Percentiles rank a stretch among this genome's conserved stretches.
phyloP scores from a whole-genome alignment of 441 rosid species.

The Eruca vesicaria region DNA sequence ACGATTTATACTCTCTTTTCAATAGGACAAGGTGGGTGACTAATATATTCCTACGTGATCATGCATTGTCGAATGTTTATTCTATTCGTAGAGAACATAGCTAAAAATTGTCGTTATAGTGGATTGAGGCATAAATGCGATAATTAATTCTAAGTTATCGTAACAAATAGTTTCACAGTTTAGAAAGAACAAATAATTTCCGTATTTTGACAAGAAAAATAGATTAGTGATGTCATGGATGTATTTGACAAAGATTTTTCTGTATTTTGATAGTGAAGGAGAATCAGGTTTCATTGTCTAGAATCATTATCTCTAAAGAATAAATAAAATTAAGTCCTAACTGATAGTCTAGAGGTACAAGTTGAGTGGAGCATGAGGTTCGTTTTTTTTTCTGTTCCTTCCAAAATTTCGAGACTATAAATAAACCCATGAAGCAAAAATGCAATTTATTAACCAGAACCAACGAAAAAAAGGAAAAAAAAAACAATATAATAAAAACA shows the following conservation, averaged over 20 bases:
- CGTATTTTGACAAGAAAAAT: neutral
- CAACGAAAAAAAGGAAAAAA: neutral
- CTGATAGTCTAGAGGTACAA: neutral
- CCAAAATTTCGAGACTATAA: neutral
- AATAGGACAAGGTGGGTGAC: neutral
- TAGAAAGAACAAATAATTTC: too few relatives aligned
- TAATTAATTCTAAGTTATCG: neutral
- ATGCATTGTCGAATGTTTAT: neutral
- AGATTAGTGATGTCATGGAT: neutral
- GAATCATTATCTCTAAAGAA: constrained; percentile 22
- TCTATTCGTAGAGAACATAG: neutral
- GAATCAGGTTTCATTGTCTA: constrained; percentile 5
- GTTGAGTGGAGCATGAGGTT: constrained; percentile 4
- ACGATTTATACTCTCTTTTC: neutral
- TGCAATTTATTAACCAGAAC: constrained; percentile 1
- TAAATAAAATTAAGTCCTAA: neutral
- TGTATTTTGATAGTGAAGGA: neutral
- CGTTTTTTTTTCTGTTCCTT: neutral
- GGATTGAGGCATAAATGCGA: constrained; percentile 8
- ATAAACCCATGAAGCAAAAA: neutral
- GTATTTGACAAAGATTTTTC: neutral
- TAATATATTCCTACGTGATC: neutral
- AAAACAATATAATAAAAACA: neutral
- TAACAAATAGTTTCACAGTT: too few relatives aligned
- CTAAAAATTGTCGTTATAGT: neutral